Base-by-base conservation (phyloP, 2,329 filamentous ascomycete genomes). In the Neonectria coccinea region DNA sequence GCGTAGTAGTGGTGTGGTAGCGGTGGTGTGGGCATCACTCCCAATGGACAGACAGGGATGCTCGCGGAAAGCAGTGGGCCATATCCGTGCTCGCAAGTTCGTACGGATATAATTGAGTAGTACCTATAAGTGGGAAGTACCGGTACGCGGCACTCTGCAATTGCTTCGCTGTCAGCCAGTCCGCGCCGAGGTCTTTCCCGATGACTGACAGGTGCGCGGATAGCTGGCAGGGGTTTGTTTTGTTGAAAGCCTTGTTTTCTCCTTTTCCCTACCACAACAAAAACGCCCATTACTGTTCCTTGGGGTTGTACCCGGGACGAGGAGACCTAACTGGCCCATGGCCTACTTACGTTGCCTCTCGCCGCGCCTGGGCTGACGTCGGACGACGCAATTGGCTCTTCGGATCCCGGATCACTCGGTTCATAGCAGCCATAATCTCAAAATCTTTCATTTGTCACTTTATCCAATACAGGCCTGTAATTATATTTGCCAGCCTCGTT, bases 1-100 rank as follows among this genome's bases (percentile, higher is more conserved):
- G 44, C n/a, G 52, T 44, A 22, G 14, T 22, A 10, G 18, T 22
- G 33, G 22, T 27, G n/a, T 27, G n/a, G 18, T 20, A 27, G 48
- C 29, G 48, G 58, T 55, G 58, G 54, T 57, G 54, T 58, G 60
- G 60, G 48, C 51, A 29, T 44, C 39, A 42, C 25, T 39, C 27
- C 39, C 31, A 53, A 47, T 54, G 48, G 55, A 42, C 4, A 27
- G 50, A 41, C 50, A 59, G 42, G 50, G 50, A 33, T 55, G 14
- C 22, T 29, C 25, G 33, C 44, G 60, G 48, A 50, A 53, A 56
- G 55, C 4, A 18, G 25, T 10, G n/a, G 39, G 39, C 18, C n/a
- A 5, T 42, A 42, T 42, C 39, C n/a, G 36, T 39, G 33, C 33
- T 36, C 16, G 33, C 12, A 36, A 14, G 33, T 36, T 36, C 33